These are phyloP conservation scores for Gaeumannomyces sp. DNA, from an alignment of 2,329 filamentous ascomycete genomes.

Conservation along the genomic window DNA sequence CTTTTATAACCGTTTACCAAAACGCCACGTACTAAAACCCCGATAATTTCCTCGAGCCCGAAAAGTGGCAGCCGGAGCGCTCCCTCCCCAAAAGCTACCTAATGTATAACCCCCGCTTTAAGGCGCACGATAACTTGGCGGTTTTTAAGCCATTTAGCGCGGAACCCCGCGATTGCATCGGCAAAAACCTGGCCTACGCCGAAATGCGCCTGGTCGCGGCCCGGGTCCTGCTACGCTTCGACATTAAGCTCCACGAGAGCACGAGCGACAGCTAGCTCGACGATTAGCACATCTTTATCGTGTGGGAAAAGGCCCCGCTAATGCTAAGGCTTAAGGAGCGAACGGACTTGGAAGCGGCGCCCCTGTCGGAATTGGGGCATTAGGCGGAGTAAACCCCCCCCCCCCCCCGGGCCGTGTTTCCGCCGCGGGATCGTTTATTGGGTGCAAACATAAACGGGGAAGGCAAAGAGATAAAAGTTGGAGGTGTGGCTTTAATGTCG, in stretches of 20 bases:
- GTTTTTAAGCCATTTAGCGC: slow-evolving; percentile 5
- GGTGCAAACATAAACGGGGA: too few relatives aligned
- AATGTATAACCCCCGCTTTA: slow-evolving; percentile 2
- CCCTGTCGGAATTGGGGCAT: too few relatives aligned
- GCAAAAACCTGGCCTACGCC: slow-evolving; percentile 27
- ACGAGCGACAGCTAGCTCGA: slow-evolving; percentile 23
- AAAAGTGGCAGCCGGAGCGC: slow-evolving; percentile 1
- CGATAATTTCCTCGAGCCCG: slow-evolving; percentile 1
- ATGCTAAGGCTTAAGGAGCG: background rate
- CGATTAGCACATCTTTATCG: slow-evolving; percentile 24
- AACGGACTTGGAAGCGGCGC: background rate
- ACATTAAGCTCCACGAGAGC: slow-evolving; percentile 14
- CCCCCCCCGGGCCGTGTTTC: too few relatives aligned
- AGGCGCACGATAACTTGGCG: slow-evolving; percentile 1
- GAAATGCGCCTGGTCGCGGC: slow-evolving; percentile 37
- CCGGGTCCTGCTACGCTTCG: slow-evolving; percentile 33
- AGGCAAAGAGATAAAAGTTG: too few relatives aligned
- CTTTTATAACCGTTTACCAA: background rate
- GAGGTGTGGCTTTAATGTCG: too few relatives aligned
- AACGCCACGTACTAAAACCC: slow-evolving; percentile 2
- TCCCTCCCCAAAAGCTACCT: background rate
- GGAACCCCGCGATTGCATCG: slow-evolving; percentile 7
- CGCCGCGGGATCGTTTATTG: too few relatives aligned
- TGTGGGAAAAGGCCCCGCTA: slow-evolving; percentile 26
- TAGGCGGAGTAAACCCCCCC: too few relatives aligned